Evolutionary conservation across 1,284 basidiomycete genomes (phyloP), one percentile per base, ranked within the genome.

Genomic region (Taiwanofungus camphoratus): DNA sequence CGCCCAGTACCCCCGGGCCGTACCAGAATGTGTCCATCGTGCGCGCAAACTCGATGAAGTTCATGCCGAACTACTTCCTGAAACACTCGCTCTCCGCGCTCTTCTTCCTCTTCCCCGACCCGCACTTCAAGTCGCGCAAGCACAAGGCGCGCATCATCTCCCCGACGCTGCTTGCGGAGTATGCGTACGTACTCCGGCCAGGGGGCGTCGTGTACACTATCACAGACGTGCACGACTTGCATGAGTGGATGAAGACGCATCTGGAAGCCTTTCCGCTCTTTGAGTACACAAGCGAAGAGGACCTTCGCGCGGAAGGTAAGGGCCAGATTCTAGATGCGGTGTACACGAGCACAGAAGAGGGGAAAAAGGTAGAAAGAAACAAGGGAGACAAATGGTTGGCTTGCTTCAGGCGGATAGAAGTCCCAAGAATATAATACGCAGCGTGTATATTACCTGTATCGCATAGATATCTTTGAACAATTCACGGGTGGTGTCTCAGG

Each of bases 121-220:
- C 96, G 0, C 96, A 99, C 66, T 99, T 99, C 77, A 99, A 99
- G 66, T 76, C 80, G 15, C 83, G 94, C 55, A 99, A 99, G 65
- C 95, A 98, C 74, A 99, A 99, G 70, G 95, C 95, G 4, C 82
- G 96, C 53, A 98, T 98, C 60, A 93, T 97, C 58, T 96, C 93
- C 4, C 90, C 92, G 2, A 94, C 94, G 1, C 75, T 99, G 21
- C 76, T 99, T 22, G 92, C 95, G 64, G 71, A 87, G 73, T 99
- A 99, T 57, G 96, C 96, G 2, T 97, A 91, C 60, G 86, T 92
- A 18, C 77, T 99, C 19, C 77, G 81, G 21, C 89, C 91, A 0
- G 93, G 92, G 9, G 96, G 95, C 0, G 87, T 97, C 55, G 74
- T 98, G 12, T 99, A 99, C 69, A 98, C 95, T 6, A 95, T 98